A percentile compares a stretch with the other conserved stretches of the same genome.
Conservation (phyloP, 2,329 filamentous ascomycete species). For the Chaetothyriales sp. region DNA sequence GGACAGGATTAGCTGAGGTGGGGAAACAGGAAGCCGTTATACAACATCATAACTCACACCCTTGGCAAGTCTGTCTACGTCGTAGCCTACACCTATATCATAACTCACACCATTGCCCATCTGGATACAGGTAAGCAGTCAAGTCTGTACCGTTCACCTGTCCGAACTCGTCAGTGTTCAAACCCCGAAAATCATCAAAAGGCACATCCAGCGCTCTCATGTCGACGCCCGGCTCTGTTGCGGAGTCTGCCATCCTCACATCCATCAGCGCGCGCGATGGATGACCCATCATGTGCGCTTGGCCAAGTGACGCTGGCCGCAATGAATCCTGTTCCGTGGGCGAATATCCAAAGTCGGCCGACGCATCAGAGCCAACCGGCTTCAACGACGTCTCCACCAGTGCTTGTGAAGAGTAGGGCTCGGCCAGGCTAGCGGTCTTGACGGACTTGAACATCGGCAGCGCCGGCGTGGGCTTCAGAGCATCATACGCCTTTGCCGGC, state of each 20-base stretch:
- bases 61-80: too few species aligned
- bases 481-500: conserved; percentile 1
- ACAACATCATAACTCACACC: neutral
- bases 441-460: conserved; percentile 2
- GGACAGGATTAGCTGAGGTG: conserved; percentile 5
- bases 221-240: conserved; percentile 9
- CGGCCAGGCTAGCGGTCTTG: conserved; percentile 4
- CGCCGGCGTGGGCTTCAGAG: neutral
- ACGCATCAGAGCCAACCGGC: conserved; percentile 9
- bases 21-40: neutral
- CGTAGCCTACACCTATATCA: neutral
- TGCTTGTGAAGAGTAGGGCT: neutral
- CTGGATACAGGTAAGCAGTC: neutral
- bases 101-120: neutral
- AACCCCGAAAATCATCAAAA: conserved; percentile 8
- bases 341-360: conserved; percentile 12
- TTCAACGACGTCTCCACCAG: conserved; percentile 3
- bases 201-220: conserved; percentile 7
- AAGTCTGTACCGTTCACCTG: conserved; percentile 1
- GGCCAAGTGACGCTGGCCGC: neutral
- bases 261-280: neutral
- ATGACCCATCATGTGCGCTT: neutral
- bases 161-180: conserved; percentile 7
- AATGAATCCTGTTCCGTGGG: neutral
- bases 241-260: conserved; percentile 5